Evolutionary conservation across 2,329 filamentous ascomycete genomes (phyloP).

Genomic region (Beauveria australis): DNA sequence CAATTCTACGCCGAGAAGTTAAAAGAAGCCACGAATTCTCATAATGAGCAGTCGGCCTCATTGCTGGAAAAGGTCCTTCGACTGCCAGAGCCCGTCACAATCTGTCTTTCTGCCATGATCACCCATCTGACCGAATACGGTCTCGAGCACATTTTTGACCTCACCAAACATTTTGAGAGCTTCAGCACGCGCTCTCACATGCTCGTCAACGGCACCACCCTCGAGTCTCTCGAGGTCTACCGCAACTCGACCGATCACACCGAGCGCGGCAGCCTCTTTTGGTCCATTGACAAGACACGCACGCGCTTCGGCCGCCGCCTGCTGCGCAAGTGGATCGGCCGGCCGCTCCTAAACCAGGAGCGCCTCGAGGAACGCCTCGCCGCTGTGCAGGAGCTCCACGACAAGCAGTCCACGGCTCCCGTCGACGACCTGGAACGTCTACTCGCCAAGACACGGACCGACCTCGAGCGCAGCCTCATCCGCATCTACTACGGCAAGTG

Average conservation of each 20-base stretch:
- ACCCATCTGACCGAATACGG: constrained; percentile 86
- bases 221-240: constrained; percentile 92
- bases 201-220: constrained; percentile 88
- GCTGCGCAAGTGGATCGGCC: constrained; percentile 88
- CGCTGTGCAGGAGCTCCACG: constrained; percentile 79
- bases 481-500: constrained; percentile 98
- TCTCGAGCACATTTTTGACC: constrained; percentile 86
- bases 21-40: constrained; percentile 48
- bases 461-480: constrained; percentile 88
- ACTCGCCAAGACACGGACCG: constrained; percentile 62
- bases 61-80: constrained; percentile 81
- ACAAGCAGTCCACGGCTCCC: constrained; percentile 54
- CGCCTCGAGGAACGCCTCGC: constrained; percentile 69
- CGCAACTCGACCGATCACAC: constrained; percentile 85
- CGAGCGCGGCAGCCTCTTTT: constrained; percentile 83
- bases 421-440: constrained; percentile 69
- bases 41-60: constrained; percentile 49
- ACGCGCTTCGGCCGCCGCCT: constrained; percentile 84
- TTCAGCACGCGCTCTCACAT: constrained; percentile 94
- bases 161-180: constrained; percentile 94
- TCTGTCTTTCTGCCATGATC: constrained; percentile 96
- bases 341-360: constrained; percentile 70
- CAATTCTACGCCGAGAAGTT: constrained; percentile 87
- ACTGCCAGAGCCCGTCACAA: constrained; percentile 75
- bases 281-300: constrained; percentile 86